Evolutionary conservation across 225 moss, liverwort and hornwort genomes (phyloP).

Genomic region (Pleurozium schreberi): DNA sequence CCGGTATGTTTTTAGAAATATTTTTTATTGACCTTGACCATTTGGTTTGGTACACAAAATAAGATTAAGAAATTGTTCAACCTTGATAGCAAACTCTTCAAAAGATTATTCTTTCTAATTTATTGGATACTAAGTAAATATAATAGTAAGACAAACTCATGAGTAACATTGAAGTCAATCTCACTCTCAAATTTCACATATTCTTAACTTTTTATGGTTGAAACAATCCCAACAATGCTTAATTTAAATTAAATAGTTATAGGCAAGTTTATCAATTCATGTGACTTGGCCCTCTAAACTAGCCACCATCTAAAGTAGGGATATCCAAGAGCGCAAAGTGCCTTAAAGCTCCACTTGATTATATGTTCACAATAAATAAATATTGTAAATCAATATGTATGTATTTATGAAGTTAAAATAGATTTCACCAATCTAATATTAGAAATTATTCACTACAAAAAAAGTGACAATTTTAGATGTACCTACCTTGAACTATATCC

Average conservation of each 20-base stretch:
- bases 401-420: background rate
- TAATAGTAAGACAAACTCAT: background rate
- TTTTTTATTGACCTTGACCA: accelerated
- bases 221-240: background rate
- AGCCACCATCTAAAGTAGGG: background rate
- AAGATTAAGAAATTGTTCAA: background rate
- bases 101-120: background rate
- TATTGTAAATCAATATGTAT: background rate
- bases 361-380: background rate
- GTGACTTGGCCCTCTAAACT: background rate
- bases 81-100: background rate
- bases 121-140: background rate
- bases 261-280: background rate
- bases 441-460: no score
- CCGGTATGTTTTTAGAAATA: background rate
- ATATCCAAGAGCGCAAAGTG: background rate
- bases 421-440: background rate
- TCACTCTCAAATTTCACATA: background rate
- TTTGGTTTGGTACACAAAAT: background rate
- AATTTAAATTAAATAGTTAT: background rate
- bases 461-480: background rate
- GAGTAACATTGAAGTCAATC: background rate
- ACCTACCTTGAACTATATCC: background rate
- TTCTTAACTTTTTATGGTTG: background rate
- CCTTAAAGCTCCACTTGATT: background rate